A percentile compares a stretch with the other conserved stretches of the same genome.
Evolutionary conservation across 106 monocot genomes (phyloP).

Genomic region (Dioscorea alata): DNA sequence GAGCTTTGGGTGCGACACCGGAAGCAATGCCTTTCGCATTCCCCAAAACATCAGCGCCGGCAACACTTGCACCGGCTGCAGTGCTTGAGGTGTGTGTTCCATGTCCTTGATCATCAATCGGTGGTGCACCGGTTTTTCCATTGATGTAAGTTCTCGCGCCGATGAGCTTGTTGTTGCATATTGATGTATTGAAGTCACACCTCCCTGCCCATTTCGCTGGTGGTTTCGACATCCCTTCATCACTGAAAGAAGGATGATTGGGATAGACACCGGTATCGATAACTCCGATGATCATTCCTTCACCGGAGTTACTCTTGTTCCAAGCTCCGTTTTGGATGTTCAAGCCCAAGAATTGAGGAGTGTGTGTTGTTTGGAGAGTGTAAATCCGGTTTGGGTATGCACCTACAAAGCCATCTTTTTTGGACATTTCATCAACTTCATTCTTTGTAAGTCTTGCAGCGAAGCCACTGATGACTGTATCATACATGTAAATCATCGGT

Average conservation of each 20-base stretch:
- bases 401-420: not conserved
- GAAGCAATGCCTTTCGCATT: constrained; percentile 14
- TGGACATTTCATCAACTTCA: not conserved
- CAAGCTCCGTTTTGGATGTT: not conserved
- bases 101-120: constrained; percentile 24
- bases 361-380: not conserved
- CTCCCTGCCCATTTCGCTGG: constrained; percentile 22
- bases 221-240: constrained; percentile 9
- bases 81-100: constrained; percentile 33
- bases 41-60: constrained; percentile 10
- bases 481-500: not conserved
- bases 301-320: not conserved
- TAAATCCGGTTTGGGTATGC: not conserved
- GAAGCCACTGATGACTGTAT: not conserved
- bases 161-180: constrained; percentile 50
- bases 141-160: constrained; percentile 23
- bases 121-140: not conserved
- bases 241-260: constrained; percentile 4
- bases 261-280: not conserved
- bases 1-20: constrained; percentile 29
- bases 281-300: not conserved
- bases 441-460: not conserved
- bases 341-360: not conserved
- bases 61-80: constrained; percentile 8
- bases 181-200: constrained; percentile 7